Conservation (phyloP, 805 yeast species). For the Komagataella ulmi region DNA sequence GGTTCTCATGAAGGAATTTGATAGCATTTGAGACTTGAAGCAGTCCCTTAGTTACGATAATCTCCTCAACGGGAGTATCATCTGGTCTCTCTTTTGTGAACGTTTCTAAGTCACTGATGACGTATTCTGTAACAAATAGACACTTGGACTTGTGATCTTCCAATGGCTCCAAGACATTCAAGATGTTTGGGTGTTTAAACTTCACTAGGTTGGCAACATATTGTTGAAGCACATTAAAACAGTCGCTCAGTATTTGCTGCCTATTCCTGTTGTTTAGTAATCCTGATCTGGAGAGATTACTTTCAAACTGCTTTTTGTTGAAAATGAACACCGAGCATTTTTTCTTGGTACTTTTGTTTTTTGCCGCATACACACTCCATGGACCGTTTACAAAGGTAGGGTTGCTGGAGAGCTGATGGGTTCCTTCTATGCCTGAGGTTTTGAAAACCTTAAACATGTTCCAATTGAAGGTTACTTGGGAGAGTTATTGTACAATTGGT, state of each 20-base stretch:
- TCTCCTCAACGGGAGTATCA: constrained; percentile 19
- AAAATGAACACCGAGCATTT: constrained; percentile 76
- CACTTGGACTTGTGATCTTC: constrained; percentile 76
- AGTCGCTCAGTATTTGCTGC: constrained; percentile 39
- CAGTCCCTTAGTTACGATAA: constrained; percentile 66
- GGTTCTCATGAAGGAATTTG: constrained; percentile 69
- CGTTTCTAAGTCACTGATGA: constrained; percentile 22
- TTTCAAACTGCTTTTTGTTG: constrained; percentile 66
- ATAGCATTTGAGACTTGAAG: constrained; percentile 67
- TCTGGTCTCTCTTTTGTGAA: constrained; percentile 38
- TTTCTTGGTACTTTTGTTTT: constrained; percentile 45
- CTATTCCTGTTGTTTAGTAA: constrained; percentile 34
- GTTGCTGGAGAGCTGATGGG: constrained; percentile 55
- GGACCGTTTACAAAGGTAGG: constrained; percentile 64
- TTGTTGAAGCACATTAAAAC: constrained; percentile 46
- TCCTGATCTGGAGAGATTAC: constrained; percentile 35
- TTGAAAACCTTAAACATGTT: constrained; percentile 40
- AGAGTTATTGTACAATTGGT: background rate
- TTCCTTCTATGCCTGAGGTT: constrained; percentile 47
- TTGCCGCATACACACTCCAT: constrained; percentile 83
- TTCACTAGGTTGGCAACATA: constrained; percentile 67
- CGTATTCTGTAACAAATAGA: constrained; percentile 75
- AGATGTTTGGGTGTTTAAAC: constrained; percentile 79
- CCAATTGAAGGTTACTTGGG: background rate
- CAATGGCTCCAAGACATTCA: constrained; percentile 75